phyloP scores from a whole-genome alignment of 2,329 filamentous ascomycete genomes.

The Pseudomassariella vexata region DNA sequence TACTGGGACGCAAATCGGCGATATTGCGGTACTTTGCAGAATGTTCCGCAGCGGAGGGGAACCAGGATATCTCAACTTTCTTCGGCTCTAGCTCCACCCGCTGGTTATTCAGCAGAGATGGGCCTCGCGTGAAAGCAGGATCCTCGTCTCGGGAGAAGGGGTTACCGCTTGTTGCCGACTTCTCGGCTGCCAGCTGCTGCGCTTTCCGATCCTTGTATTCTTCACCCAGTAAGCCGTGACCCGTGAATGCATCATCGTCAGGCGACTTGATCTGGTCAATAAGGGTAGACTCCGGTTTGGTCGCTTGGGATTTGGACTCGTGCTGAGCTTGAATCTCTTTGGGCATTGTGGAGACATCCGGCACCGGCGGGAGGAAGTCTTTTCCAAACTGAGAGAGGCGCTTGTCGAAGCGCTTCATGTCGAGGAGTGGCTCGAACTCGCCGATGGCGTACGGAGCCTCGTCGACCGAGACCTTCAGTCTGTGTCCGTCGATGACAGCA shows the following conservation, averaged over 20 bases:
- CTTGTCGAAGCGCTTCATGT: conserved; percentile 53
- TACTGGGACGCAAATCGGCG: conserved; percentile 12
- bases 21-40: conserved; percentile 18
- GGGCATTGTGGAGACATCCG: conserved; percentile 19
- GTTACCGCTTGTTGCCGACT: conserved; percentile 18
- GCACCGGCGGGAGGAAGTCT: conserved; percentile 27
- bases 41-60: conserved; percentile 30
- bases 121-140: conserved; percentile 48
- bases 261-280: conserved; percentile 21
- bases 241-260: conserved; percentile 39
- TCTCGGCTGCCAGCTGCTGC: conserved; percentile 23
- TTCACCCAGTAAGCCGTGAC: conserved; percentile 45
- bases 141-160: conserved; percentile 17
- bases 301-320: conserved; percentile 12
- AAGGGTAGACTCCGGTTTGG: conserved; percentile 12
- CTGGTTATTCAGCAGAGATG: conserved; percentile 50
- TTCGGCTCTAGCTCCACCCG: conserved; percentile 10
- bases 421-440: conserved; percentile 62
- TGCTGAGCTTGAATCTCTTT: conserved; percentile 17
- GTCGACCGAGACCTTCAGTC: conserved; percentile 35
- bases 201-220: conserved; percentile 40
- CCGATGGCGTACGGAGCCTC: conserved; percentile 58
- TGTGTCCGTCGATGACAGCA: conserved; percentile 26
- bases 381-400: conserved; percentile 44
- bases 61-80: conserved; percentile 23